Base-by-base conservation (phyloP, 768 basidiomycete species). In the Clitopilus hobsonii region DNA sequence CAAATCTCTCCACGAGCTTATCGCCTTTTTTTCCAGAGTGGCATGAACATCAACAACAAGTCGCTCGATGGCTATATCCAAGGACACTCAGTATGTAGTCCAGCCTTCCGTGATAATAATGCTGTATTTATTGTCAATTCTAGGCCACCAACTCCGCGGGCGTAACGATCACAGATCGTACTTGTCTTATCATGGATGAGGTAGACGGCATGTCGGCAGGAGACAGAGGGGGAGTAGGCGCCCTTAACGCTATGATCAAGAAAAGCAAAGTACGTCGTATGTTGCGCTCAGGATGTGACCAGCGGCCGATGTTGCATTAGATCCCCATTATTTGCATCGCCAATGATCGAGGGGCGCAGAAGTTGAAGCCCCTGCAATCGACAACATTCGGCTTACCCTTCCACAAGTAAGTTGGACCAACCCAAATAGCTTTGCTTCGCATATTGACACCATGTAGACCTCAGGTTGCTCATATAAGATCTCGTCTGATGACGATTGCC, bases 161-260 rank as follows among this genome's bases (percentile, higher is more conserved):
- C 2, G 75, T 95, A 1, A 65, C 74, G 14, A 85, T 98, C 59
- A 94, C 89, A 0, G 82, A 89, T 61, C 83, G 78, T 66, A 83
- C 89, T 0, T 92, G 94, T 60, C 74, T 99, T 45, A 98, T 99
- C 66, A 98, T 99, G 96, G 97, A 99, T 64, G 97, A 99, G 67
- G 96, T 98, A 2, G 97, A 99, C 60, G 97, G 97, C 1, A 99
- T 98, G 95, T 96, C 94, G 5, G 91, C 91, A 2, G 97, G 97
- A 16, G 97, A 99, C 69, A 81, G 97, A 45, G 97, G 97, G 14
- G 97, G 97, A 54, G 91, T 98, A 1, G 96, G 93, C 22, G 97
- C 97, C 5, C 67, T 99, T 61, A 93, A 93, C 55, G 85, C 86
- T 0, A 65, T 99, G 57, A 96, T 99, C 62, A 94, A 88, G 74